phyloP scores from a whole-genome alignment of 179 eudicot genomes.

The Sideroxylon spinosum region DNA sequence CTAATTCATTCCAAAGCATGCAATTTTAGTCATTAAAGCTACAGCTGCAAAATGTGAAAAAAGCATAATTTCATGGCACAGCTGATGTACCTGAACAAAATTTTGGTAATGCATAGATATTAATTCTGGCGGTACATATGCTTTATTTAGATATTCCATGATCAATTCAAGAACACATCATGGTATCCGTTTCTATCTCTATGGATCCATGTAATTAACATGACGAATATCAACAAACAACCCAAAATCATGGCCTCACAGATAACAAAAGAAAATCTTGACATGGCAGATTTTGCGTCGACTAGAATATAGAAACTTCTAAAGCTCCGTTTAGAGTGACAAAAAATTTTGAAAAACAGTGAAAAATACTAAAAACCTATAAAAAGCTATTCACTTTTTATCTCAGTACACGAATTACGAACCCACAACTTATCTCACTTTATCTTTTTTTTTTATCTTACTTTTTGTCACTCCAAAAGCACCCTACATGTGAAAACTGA shows the following conservation, averaged over 20 bases:
- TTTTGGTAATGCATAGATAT: not conserved
- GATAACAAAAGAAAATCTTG: not conserved
- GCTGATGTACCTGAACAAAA: not conserved
- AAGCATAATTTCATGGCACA: not conserved
- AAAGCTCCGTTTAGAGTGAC: too few relatives aligned
- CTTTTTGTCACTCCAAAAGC: too few relatives aligned
- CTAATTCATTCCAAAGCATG: conserved; percentile 20
- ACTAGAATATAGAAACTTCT: not conserved
- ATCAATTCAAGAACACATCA: not conserved
- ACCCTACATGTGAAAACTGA: not conserved
- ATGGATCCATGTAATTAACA: not conserved
- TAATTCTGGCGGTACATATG: not conserved
- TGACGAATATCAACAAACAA: not conserved
- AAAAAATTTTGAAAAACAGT: too few relatives aligned
- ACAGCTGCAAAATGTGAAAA: not conserved
- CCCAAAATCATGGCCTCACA: not conserved
- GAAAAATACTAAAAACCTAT: too few relatives aligned
- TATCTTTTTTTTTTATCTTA: too few relatives aligned
- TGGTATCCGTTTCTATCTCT: not conserved
- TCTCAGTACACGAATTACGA: too few relatives aligned
- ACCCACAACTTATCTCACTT: too few relatives aligned
- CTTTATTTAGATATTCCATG: not conserved
- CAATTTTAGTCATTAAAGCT: not conserved
- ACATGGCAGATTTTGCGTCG: not conserved
- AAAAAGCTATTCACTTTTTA: too few relatives aligned